These are phyloP conservation scores for Stereocaulon alpinum DNA, from an alignment of 495 filamentous ascomycete species.

Conservation along the genomic window DNA sequence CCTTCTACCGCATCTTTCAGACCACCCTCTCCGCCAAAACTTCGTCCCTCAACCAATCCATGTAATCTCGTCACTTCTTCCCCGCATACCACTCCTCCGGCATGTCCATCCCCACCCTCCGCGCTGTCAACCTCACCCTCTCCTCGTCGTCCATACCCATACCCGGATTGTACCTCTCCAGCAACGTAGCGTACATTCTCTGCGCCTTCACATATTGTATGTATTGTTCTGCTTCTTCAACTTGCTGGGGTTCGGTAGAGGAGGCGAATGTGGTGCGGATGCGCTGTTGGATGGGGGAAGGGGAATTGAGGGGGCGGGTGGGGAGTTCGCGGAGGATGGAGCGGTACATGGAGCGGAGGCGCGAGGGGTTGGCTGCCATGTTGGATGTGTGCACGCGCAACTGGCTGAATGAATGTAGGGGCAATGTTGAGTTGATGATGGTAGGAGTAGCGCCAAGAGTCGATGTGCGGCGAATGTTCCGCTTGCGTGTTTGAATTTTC, in stretches of 20 bases:
- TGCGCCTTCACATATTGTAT: constrained; percentile 73
- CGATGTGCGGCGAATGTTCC: neutral
- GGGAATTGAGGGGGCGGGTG: constrained; percentile 45
- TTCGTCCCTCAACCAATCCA: neutral
- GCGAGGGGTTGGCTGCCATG: constrained; percentile 26
- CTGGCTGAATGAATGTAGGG: neutral
- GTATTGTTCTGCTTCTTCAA: constrained; percentile 63
- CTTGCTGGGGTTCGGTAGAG: constrained; percentile 30
- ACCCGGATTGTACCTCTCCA: constrained; percentile 90
- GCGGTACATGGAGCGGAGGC: constrained; percentile 74
- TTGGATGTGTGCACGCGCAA: neutral
- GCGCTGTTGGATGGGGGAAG: constrained; percentile 36
- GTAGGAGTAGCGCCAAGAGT: neutral
- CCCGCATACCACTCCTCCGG: constrained; percentile 42
- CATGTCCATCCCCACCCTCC: constrained; percentile 81
- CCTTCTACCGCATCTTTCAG: neutral
- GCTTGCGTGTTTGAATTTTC: neutral
- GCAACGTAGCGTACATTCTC: constrained; percentile 61
- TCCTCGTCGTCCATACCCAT: constrained; percentile 79
- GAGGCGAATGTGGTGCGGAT: constrained; percentile 41
- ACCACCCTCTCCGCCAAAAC: neutral
- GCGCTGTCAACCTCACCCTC: constrained; percentile 67
- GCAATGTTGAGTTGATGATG: neutral
- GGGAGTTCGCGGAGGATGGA: constrained; percentile 86
- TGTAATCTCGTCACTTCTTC: neutral